These are phyloP conservation scores for Babesia microti DNA, from an alignment of 169 alveolate species.

Conservation along the genomic window DNA sequence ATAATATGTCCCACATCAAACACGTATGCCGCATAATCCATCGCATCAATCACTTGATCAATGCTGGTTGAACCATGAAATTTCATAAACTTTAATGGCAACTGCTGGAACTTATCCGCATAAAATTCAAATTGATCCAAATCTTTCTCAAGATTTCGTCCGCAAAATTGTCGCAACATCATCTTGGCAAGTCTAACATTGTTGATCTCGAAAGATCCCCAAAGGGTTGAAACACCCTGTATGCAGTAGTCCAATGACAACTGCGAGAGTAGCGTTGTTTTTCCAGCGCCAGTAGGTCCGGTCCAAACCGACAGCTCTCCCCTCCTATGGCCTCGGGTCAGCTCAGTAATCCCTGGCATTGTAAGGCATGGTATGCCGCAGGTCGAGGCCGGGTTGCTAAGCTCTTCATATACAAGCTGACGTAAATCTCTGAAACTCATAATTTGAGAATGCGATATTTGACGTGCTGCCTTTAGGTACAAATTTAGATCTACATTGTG, in stretches of 20 bases:
- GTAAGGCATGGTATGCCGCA: slow-evolving; percentile 58
- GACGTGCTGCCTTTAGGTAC: slow-evolving; percentile 55
- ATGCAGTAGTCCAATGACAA: slow-evolving; percentile 80
- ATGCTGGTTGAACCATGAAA: slow-evolving; percentile 85
- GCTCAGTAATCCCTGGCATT: slow-evolving; percentile 60
- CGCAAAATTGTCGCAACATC: slow-evolving; percentile 77
- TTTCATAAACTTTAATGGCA: slow-evolving; percentile 78
- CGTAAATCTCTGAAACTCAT: slow-evolving; percentile 73
- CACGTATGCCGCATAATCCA: slow-evolving; percentile 86
- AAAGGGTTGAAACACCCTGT: slow-evolving; percentile 83
- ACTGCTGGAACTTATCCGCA: slow-evolving; percentile 72
- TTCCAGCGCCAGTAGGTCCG: slow-evolving; percentile 95
- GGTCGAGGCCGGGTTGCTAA: slow-evolving; percentile 57
- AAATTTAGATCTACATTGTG: slow-evolving; percentile 37
- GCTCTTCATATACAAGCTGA: slow-evolving; percentile 58
- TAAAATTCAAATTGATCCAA: slow-evolving; percentile 57
- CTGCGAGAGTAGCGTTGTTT: slow-evolving; percentile 86
- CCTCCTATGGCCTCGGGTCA: slow-evolving; percentile 75
- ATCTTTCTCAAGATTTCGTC: slow-evolving; percentile 60
- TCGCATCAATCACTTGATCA: slow-evolving; percentile 78
- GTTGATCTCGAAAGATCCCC: slow-evolving; percentile 93
- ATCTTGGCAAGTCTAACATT: slow-evolving; percentile 78
- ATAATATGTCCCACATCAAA: slow-evolving; percentile 82
- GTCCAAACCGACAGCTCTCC: slow-evolving; percentile 90
- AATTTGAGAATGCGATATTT: slow-evolving; percentile 75